These are phyloP conservation scores for Ustilago curta DNA, from an alignment of 1,284 basidiomycete genomes.

Conservation along the genomic window DNA sequence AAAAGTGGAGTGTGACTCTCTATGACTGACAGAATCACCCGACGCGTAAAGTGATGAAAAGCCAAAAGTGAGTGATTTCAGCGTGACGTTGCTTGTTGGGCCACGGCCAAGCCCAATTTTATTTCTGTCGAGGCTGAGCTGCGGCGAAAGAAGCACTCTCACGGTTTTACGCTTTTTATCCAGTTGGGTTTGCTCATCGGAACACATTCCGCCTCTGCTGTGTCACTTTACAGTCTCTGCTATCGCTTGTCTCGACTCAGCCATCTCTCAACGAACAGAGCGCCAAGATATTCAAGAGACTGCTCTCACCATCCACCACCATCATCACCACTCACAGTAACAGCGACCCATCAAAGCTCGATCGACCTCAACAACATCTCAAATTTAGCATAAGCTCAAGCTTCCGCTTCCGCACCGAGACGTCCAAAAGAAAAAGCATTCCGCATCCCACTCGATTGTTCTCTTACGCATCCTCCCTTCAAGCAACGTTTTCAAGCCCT, in stretches of 20 bases:
- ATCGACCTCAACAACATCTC: background rate
- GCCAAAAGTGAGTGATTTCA: background rate
- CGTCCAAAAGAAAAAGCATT: background rate
- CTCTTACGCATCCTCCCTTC: background rate
- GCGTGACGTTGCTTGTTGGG: background rate
- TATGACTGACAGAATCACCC: too few species aligned
- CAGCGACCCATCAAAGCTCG: background rate
- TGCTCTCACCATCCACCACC: too few species aligned
- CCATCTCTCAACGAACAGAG: too few species aligned
- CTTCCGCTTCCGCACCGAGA: background rate
- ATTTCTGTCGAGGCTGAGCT: constrained; percentile 6
- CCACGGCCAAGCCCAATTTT: background rate
- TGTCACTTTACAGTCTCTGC: background rate
- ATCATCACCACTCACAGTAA: too few species aligned
- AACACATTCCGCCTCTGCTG: background rate
- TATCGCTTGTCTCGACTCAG: background rate
- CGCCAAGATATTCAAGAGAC: too few species aligned
- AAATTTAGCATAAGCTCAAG: too few species aligned
- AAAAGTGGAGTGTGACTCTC: constrained; percentile 11
- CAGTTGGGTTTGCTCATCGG: too few species aligned
- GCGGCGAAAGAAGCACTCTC: constrained; percentile 6
- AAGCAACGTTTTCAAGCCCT: background rate
- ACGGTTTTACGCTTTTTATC: too few species aligned
- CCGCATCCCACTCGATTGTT: background rate
- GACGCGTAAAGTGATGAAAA: constrained; percentile 1